phyloP scores from a whole-genome alignment of 139 green algal genomes.

The Tetratostichococcus sp. region DNA sequence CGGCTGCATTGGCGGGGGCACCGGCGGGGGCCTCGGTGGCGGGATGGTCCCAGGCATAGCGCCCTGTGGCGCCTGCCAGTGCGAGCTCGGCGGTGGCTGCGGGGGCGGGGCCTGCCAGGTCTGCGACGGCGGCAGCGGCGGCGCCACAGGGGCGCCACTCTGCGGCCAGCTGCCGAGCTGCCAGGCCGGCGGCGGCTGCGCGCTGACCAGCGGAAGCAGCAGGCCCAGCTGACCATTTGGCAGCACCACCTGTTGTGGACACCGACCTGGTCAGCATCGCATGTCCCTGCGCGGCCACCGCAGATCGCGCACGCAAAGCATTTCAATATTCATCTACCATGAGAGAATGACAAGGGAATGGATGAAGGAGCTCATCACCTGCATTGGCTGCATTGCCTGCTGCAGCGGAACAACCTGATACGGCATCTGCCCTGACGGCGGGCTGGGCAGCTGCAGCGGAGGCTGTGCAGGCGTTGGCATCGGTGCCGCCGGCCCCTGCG shows the following conservation, averaged over 20 bases:
- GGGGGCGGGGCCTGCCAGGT: no score
- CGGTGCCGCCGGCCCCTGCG: no score
- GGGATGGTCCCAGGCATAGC: neutral
- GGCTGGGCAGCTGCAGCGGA: neutral
- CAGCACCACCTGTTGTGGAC: neutral
- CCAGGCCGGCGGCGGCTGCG: no score
- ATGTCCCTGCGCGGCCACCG: no score
- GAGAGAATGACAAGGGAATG: no score
- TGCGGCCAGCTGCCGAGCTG: conserved; percentile 1
- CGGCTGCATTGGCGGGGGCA: neutral
- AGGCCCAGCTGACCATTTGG: neutral
- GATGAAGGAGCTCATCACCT: neutral
- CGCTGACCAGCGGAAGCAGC: neutral
- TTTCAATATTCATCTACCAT: no score
- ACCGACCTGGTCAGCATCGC: no score
- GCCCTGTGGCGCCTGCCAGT: no score
- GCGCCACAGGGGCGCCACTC: neutral
- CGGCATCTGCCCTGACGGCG: neutral
- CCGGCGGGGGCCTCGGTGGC: neutral
- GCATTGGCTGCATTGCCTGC: neutral
- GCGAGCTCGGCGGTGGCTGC: no score
- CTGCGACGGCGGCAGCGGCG: neutral
- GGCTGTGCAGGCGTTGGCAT: no score
- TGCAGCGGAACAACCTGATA: neutral
- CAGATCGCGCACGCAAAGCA: no score